Base-by-base conservation (phyloP, 495 filamentous ascomycete species). In the Penicillium robsamsonii region DNA sequence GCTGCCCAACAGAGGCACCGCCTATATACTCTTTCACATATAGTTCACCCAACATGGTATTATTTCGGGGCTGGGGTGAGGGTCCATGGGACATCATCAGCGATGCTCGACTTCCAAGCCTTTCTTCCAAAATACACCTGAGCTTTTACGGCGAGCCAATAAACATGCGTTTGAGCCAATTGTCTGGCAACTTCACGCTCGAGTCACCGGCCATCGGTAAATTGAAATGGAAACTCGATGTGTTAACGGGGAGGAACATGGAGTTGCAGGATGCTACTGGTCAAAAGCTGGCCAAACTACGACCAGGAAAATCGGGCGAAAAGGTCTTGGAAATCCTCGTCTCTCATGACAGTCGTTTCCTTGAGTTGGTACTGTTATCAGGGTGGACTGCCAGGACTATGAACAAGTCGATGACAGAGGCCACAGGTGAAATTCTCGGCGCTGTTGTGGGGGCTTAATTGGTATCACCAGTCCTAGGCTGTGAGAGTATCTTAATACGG, bases 1-100 rank as follows among this genome's bases (percentile, higher is more conserved):
- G 50, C 17, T 47, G 54, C 38, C 55, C 59, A 2, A 24, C 31
- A 3, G 54, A 57, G 25, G 54, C 48, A 5, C 54, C 59, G 0
- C 59, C 59, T 4, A 25, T 57, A 12, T 53, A 35, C 27, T 44
- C 50, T 0, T 17, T 44, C 13, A 33, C 11, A 13, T 33, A 30
- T 3, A 33, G 11, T 8, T 4, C 25, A 6, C 38, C 37, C 6
- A 53, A 44, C 15, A 40, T 45, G 18, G 18, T 45, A 15, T 5
- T 53, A 15, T 15, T 10, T 35, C 50, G 27, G 7, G 50, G 50
- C 12, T 53, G 50, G 50, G 50, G 50, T 1, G 18, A 29, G 8
- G 18, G 29, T 10, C 40, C 27, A 2, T 44, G 40, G 40, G 50
- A 53, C 40, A n/a, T 53, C 15, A 11, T 53, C 5, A 40, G 50